Percentiles rank a stretch among this genome's conserved stretches.
Conservation (phyloP, 441 rosid genomes). For the Jatropha multifida region DNA sequence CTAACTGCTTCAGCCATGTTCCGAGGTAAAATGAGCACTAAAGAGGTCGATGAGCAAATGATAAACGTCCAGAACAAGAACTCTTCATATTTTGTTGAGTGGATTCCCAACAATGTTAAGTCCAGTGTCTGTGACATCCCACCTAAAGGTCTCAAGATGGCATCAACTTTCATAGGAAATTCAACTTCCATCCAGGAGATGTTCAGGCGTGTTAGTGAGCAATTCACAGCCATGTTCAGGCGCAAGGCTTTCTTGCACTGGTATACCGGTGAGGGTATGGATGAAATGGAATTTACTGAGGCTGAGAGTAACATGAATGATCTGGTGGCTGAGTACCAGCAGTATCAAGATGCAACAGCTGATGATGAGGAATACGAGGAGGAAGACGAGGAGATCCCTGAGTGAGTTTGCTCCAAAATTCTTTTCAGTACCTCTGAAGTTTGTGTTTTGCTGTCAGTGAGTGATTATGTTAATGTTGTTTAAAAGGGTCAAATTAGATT, state of each 20-base stretch:
- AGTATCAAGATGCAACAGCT: constrained; percentile 32
- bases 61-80: constrained; percentile 72
- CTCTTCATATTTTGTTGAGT: constrained; percentile 72
- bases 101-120: constrained; percentile 72
- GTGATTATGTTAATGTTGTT: constrained; percentile 23
- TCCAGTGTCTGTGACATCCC: constrained; percentile 74
- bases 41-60: constrained; percentile 74
- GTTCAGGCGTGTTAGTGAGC: constrained; percentile 72
- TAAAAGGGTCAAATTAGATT: constrained; percentile 21
- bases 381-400: constrained; percentile 26
- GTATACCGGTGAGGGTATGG: constrained; percentile 81
- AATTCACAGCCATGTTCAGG: constrained; percentile 73
- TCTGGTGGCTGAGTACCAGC: constrained; percentile 63
- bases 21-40: constrained; percentile 74
- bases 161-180: constrained; percentile 62
- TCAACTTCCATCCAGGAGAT: constrained; percentile 73
- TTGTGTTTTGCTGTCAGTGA: constrained; percentile 18
- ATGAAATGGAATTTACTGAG: constrained; percentile 70
- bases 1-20: constrained; percentile 69
- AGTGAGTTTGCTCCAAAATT: constrained; percentile 21
- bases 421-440: constrained; percentile 12
- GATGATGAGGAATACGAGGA: constrained; percentile 31
- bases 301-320: constrained; percentile 78
- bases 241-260: constrained; percentile 77
- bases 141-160: constrained; percentile 65